These are phyloP conservation scores for Elaeagnus macrophylla DNA, from an alignment of 306 rosid species.

Conservation along the genomic window DNA sequence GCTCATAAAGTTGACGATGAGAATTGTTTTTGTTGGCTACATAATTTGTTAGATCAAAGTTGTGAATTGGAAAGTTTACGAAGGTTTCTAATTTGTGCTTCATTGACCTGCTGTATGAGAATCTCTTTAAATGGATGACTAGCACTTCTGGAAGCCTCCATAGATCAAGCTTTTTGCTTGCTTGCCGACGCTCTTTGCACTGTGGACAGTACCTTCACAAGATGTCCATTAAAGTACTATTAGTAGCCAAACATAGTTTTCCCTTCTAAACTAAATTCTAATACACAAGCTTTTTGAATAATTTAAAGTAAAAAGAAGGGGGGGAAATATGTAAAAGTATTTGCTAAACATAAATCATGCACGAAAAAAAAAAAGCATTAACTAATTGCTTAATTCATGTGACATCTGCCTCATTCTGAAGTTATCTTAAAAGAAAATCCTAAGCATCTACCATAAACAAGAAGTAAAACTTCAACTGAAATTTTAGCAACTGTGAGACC, in stretches of 20 bases:
- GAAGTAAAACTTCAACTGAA: too few relatives aligned
- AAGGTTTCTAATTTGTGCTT: slow-evolving; percentile 93
- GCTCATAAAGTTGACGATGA: slow-evolving; percentile 66
- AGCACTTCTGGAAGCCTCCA: slow-evolving; percentile 98
- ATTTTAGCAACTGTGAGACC: too few relatives aligned
- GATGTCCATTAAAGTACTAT: slow-evolving; percentile 11
- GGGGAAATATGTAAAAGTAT: too few relatives aligned
- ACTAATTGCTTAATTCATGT: too few relatives aligned
- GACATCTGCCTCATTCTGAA: too few relatives aligned
- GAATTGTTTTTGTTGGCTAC: slow-evolving; percentile 80
- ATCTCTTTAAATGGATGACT: slow-evolving; percentile 92
- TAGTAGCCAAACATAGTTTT: neutral
- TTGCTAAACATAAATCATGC: too few relatives aligned
- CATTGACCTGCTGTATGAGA: slow-evolving; percentile 97
- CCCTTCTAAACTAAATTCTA: neutral
- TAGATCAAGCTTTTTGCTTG: slow-evolving; percentile 93
- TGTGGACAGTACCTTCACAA: slow-evolving; percentile 77
- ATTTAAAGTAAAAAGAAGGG: too few relatives aligned
- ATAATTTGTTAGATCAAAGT: slow-evolving; percentile 80
- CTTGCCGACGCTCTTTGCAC: slow-evolving; percentile 91
- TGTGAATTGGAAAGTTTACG: slow-evolving; percentile 89
- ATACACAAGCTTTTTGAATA: neutral
- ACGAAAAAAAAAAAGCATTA: too few relatives aligned
- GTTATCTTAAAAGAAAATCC: too few relatives aligned
- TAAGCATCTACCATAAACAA: too few relatives aligned